Percentiles rank a stretch among this genome's conserved stretches.
Evolutionary conservation across 1,284 basidiomycete genomes (phyloP).

Genomic region (Pascua sp.): DNA sequence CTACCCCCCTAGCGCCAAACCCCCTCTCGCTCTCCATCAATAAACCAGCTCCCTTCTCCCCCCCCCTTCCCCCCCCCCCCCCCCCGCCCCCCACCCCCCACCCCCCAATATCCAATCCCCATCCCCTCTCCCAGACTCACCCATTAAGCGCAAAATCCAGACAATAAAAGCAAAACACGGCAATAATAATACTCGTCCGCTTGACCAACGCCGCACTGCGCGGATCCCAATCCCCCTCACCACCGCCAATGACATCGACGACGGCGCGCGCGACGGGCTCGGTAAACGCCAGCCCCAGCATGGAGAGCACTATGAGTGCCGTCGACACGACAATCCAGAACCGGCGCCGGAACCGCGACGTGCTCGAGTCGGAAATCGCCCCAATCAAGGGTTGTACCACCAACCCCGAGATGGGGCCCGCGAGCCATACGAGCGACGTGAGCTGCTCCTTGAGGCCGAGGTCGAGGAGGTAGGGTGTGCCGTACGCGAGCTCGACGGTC

Average conservation of each 20-base stretch:
- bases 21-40: too few species aligned
- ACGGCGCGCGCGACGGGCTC: conserved; percentile 67
- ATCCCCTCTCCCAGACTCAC: conserved; percentile 32
- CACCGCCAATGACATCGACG: conserved; percentile 71
- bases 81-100: too few species aligned
- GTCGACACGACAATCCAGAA: conserved; percentile 87
- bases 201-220: conserved; percentile 62
- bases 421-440: conserved; percentile 94
- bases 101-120: too few species aligned
- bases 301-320: conserved; percentile 57
- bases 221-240: conserved; percentile 87
- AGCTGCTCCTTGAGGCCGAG: conserved; percentile 86
- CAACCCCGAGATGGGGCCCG: conserved; percentile 79
- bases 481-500: conserved; percentile 63
- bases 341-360: conserved; percentile 78
- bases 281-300: conserved; percentile 73
- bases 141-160: conserved; percentile 91
- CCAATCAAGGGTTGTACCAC: conserved; percentile 94
- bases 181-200: conserved; percentile 72
- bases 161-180: conserved; percentile 86
- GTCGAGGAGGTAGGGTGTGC: conserved; percentile 84
- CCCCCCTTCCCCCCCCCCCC: too few species aligned
- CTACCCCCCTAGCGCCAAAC: too few species aligned
- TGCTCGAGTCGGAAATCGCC: conserved; percentile 87
- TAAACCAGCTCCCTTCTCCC: too few species aligned